Evolutionary conservation across 495 filamentous ascomycete genomes (phyloP), one percentile per base, ranked within the genome.

Genomic region (Pyronema domesticum): DNA sequence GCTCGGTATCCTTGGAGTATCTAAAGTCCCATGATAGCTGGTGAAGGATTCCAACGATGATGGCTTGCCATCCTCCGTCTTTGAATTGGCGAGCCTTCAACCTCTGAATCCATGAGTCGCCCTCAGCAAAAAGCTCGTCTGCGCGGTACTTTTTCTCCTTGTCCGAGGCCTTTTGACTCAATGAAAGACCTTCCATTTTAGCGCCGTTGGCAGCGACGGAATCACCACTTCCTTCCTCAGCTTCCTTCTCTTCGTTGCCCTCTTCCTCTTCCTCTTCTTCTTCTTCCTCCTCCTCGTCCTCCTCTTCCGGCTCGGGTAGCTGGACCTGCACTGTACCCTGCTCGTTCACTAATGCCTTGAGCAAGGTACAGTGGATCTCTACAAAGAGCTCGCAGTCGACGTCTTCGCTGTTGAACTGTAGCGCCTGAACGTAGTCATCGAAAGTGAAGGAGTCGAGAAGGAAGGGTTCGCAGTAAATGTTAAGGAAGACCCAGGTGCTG

Each of bases 401-500:
- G 33, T 87, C 84, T 8, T 83, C 77, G 0, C 80, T 85, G 0
- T 80, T 76, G 53, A 91, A 82, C 47, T 80, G 75, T 73, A 98
- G 79, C 4, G 89, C 83, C 62, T 95, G 85, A 15, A 94, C 69
- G 62, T 85, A 96, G 68, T 98, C 93, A 64, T 98, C 91, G 61
- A 98, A 89, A 0, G 89, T 96, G 63, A 96, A 98, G 0, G 89
- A 95, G 65, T 98, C 91, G 18, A 98, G 74, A 58, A 84, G 78
- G 60, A 86, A 94, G 8, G 95, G 81, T 63, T 94, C 85, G 60
- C 86, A 93, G 63, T 93, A 95, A 35, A 96, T 89, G 62, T 94
- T 96, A 19, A 98, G 74, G 6, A 89, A 95, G 57, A 94, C 83
- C 93, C 93, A 98, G 0, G 82, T 86, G 67, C 62, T 64, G 34